Conservation (phyloP, 2,329 filamentous ascomycete species). For the Botrytis cinerea region DNA sequence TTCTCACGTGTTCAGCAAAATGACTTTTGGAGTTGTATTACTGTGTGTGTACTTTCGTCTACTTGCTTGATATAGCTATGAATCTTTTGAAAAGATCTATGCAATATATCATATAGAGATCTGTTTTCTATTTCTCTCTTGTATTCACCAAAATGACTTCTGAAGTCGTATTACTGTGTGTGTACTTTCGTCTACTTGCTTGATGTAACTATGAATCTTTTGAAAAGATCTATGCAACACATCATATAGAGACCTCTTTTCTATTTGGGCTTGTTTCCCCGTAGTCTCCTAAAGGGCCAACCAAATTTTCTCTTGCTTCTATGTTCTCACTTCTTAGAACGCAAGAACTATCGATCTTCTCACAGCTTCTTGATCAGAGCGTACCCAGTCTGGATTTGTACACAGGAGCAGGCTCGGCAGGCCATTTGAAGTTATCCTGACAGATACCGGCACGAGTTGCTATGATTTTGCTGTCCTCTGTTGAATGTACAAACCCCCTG, state of each 20-base stretch:
- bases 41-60: no score
- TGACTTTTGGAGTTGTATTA: not conserved
- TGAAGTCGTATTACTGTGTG: not conserved
- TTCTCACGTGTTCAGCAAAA: not conserved
- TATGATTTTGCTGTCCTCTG: not conserved
- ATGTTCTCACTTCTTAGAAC: not conserved
- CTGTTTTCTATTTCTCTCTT: not conserved
- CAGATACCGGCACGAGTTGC: not conserved
- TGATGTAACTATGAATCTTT: no score
- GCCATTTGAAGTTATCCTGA: not conserved
- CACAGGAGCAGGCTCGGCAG: not conserved
- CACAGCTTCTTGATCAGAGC: not conserved
- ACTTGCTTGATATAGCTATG: not conserved
- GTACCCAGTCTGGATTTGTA: not conserved
- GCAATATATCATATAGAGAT: no score
- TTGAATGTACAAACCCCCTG: not conserved
- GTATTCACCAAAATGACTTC: no score
- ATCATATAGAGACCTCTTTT: not conserved
- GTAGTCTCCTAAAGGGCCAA: not conserved
- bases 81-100: not conserved
- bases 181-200: not conserved
- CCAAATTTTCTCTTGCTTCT: not conserved
- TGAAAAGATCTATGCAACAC: no score
- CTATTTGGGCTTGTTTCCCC: not conserved
- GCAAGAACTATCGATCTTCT: not conserved